Percentiles rank a stretch among this genome's conserved stretches.
phyloP scores from a whole-genome alignment of 805 yeast genomes.

The Cyberlindnera meyerae region DNA sequence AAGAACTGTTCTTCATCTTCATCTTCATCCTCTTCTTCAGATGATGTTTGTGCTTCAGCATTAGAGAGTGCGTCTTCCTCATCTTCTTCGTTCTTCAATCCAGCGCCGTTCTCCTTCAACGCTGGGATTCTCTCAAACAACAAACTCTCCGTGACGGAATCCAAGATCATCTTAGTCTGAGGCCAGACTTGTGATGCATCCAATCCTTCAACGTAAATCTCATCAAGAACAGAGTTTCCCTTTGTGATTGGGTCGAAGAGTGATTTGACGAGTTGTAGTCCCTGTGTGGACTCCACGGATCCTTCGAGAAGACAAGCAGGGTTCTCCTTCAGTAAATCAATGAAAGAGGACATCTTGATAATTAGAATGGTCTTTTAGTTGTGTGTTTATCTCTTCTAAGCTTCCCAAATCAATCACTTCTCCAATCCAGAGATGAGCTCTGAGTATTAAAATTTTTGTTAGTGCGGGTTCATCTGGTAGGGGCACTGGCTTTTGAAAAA shows the following conservation, averaged over 20 bases:
- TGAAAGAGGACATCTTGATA: slow-evolving; percentile 1
- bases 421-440: too few species aligned
- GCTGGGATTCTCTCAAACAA: slow-evolving; percentile 52
- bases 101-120: slow-evolving; percentile 30
- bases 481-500: too few species aligned
- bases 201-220: slow-evolving; percentile 76
- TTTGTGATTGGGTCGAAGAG: slow-evolving; percentile 25
- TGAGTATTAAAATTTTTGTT: too few species aligned
- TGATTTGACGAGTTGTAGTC: slow-evolving; percentile 19
- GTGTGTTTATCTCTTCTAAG: too few species aligned
- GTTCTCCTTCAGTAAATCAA: slow-evolving; percentile 6
- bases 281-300: slow-evolving; percentile 7
- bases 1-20: slow-evolving; percentile 19
- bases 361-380: not conserved
- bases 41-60: not conserved
- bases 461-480: too few species aligned
- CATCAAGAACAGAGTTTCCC: slow-evolving; percentile 59
- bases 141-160: slow-evolving; percentile 64
- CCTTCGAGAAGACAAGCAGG: slow-evolving; percentile 10
- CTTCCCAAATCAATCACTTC: too few species aligned
- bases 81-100: slow-evolving; percentile 12
- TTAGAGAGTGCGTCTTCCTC: slow-evolving; percentile 3
- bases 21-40: slow-evolving; percentile 10
- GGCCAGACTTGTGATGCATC: slow-evolving; percentile 93
- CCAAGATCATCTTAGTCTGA: slow-evolving; percentile 81